Evolutionary conservation across 352 stramenopile species (phyloP), one percentile per base, ranked within the genome.

Genomic region (Phytophthora pluvialis): DNA sequence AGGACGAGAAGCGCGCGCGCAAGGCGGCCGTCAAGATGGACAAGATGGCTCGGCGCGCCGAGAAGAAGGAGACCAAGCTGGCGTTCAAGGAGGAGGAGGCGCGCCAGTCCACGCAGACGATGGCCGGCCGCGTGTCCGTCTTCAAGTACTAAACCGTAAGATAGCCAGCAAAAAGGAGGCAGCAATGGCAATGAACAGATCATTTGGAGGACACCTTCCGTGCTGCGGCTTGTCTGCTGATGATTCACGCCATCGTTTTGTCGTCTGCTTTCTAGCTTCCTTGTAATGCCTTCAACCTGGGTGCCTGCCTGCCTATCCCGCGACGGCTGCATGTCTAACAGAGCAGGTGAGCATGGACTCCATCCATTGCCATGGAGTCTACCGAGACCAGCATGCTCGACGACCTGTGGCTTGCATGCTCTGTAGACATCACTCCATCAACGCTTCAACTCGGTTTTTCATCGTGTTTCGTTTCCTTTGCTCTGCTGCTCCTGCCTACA

Each of bases 21-120:
- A 99, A 99, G 64, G 71, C 87, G 26, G 70, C 75, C 1, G 83
- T 98, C n/a, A 98, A 98, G 77, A 78, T 90, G 75, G 89, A 97
- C 57, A 92, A 98, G 62, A 81, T 89, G 67, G 62, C 97, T 69
- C 83, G 92, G 46, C 79, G 96, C 25, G 88, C 92, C 59, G 91
- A 98, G 63, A 99, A 99, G 87, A 98, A 98, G 73, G 89, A 97
- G 67, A 97, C 89, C 60, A 98, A 97, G 69, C 81, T 91, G 40
- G 90, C 90, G 35, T 98, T 98, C 72, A 91, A 90, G 67, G 87
- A 98, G 29, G 96, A 99, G 65, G 93, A 97, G 69, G 77, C 86
- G 68, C 81, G 84, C 29, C 84, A 93, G 69, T 73, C 75, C 26
- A 70, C 67, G 52, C 79, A 90, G 65, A 91, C 79, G 8, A 62